These are phyloP conservation scores for Coniochaeta sp. DNA, from an alignment of 2,329 filamentous ascomycete genomes.

Conservation along the genomic window DNA sequence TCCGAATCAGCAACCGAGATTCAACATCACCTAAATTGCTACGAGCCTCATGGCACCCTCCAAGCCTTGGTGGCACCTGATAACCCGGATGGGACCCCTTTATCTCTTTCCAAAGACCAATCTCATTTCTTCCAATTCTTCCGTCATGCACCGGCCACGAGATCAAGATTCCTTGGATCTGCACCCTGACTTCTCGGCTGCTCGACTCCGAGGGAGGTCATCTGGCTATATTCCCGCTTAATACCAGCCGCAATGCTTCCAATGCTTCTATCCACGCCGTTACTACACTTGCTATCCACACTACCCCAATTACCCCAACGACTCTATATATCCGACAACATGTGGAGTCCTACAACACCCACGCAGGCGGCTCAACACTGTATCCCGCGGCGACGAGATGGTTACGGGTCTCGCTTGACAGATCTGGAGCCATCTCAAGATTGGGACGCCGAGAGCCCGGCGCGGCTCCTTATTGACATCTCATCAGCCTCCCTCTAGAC, in stretches of 20 bases:
- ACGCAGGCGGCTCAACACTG: background rate
- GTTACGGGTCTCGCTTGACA: background rate
- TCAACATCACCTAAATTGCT: background rate
- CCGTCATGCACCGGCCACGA: background rate
- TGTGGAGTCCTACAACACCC: background rate
- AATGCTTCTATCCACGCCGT: background rate
- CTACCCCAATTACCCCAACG: background rate
- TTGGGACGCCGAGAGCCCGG: background rate
- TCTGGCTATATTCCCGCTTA: slow-evolving; percentile 13
- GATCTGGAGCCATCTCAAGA: background rate
- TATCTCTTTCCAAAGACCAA: background rate
- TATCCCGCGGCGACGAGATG: background rate
- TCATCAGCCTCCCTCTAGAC: background rate
- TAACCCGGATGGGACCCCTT: background rate
- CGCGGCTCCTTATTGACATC: background rate
- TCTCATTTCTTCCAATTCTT: background rate
- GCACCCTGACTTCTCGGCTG: slow-evolving; percentile 3
- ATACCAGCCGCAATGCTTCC: slow-evolving; percentile 15
- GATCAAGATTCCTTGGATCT: background rate
- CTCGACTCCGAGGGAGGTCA: slow-evolving; percentile 5
- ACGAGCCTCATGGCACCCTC: background rate
- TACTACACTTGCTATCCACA: background rate
- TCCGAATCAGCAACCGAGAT: too few relatives aligned
- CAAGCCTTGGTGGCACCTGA: background rate
- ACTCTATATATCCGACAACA: background rate